phyloP scores from a whole-genome alignment of 768 basidiomycete genomes.

The Boletus bicolor region DNA sequence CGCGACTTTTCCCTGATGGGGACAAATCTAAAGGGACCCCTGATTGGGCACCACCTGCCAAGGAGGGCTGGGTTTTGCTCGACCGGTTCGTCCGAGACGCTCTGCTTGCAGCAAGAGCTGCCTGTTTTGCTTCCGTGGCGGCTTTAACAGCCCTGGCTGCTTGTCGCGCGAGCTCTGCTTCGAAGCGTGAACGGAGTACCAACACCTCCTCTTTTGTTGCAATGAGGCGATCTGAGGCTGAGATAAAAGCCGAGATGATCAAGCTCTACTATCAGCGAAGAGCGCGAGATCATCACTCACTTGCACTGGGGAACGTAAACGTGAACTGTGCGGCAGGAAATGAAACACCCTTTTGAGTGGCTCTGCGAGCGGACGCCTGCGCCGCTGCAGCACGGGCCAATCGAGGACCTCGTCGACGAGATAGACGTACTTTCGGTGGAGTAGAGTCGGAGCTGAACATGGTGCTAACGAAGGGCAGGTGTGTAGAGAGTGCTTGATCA shows the following conservation, averaged over 20 bases:
- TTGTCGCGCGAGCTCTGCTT: slow-evolving; percentile 70
- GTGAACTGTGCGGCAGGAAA: slow-evolving; percentile 56
- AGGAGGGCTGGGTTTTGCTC: slow-evolving; percentile 36
- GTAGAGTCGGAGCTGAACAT: slow-evolving; percentile 33
- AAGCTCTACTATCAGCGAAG: slow-evolving; percentile 23
- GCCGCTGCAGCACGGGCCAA: slow-evolving; percentile 43
- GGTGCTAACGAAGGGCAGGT: slow-evolving; percentile 30
- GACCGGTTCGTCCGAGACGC: slow-evolving; percentile 37
- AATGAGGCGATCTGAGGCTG: slow-evolving; percentile 71
- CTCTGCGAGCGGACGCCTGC: slow-evolving; percentile 6
- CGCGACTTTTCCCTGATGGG: slow-evolving; percentile 27
- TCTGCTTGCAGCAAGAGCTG: slow-evolving; percentile 38
- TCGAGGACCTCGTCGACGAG: slow-evolving; percentile 52
- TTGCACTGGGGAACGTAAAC: slow-evolving; percentile 60
- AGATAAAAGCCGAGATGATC: slow-evolving; percentile 26
- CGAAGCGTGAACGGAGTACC: slow-evolving; percentile 63
- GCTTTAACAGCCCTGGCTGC: slow-evolving; percentile 52
- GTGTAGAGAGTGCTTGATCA: slow-evolving; percentile 69
- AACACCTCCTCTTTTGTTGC: slow-evolving; percentile 69
- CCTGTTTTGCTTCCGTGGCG: slow-evolving; percentile 50
- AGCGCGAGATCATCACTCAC: slow-evolving; percentile 53
- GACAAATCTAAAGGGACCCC: slow-evolving; percentile 40
- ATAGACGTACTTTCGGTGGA: slow-evolving; percentile 46
- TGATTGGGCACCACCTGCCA: slow-evolving; percentile 33
- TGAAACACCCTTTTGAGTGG: slow-evolving; percentile 30